A percentile compares a stretch with the other conserved stretches of the same genome.
Conservation (phyloP, 2,329 filamentous ascomycete genomes). For the Sporothrix variecibatus region DNA sequence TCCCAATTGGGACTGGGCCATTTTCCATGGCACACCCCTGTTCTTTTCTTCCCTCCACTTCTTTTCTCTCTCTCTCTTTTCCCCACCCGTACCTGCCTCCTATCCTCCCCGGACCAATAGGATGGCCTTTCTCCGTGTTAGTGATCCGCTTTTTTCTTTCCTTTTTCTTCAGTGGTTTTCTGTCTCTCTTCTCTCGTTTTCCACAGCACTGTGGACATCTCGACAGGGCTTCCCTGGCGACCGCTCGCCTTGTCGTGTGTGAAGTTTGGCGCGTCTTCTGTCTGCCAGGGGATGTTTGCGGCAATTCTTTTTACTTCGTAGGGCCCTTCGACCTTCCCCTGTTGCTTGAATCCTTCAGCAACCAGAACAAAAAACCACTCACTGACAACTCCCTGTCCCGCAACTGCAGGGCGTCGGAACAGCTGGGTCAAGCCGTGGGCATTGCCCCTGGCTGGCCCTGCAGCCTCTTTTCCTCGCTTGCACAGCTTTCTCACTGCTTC, state of each 20-base stretch:
- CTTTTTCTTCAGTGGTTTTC: background rate
- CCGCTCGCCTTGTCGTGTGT: slow-evolving; percentile 20
- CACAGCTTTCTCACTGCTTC: background rate
- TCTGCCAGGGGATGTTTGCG: slow-evolving; percentile 6
- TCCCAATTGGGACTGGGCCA: slow-evolving; percentile 3
- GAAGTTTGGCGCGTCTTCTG: background rate
- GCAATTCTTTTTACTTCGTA: background rate
- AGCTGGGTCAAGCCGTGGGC: background rate
- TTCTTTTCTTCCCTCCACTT: background rate
- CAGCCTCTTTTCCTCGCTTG: background rate
- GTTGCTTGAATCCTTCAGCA: background rate
- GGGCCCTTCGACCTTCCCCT: background rate
- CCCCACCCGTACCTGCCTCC: slow-evolving; percentile 16
- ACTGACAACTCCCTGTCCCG: background rate
- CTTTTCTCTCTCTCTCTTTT: background rate
- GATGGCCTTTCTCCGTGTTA: background rate
- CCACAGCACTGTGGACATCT: background rate
- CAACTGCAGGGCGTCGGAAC: background rate
- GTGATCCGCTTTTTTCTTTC: background rate
- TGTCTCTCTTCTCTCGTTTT: background rate
- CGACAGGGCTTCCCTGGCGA: background rate
- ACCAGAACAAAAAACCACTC: background rate
- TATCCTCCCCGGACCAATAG: slow-evolving; percentile 23
- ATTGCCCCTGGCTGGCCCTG: too few relatives aligned
- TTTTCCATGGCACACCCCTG: background rate